A percentile compares a stretch with the other conserved stretches of the same genome.
Evolutionary conservation across 176 grass and related monocot genomes (phyloP).

Genomic region (Rhipidocladum racemiflorum): DNA sequence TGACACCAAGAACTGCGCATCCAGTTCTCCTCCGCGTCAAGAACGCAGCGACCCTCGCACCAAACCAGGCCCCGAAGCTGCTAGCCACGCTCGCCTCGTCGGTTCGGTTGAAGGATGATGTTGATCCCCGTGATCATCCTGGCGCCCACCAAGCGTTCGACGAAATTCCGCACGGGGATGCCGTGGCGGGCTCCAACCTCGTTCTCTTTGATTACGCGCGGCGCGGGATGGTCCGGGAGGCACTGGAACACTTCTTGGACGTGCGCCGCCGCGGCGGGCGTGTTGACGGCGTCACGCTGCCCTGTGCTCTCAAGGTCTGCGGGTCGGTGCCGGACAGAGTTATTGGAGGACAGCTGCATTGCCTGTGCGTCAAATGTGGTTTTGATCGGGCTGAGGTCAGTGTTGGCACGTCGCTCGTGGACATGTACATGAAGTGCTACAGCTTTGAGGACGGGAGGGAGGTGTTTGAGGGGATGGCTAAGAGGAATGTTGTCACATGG

Average conservation of each 20-base stretch:
- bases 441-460: neutral
- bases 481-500: conserved; percentile 50
- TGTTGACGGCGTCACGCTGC: conserved; percentile 7
- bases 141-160: conserved; percentile 40
- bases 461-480: conserved; percentile 44
- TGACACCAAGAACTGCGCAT: neutral
- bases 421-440: conserved; percentile 49
- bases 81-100: neutral
- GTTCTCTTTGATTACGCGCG: neutral
- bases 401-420: conserved; percentile 45
- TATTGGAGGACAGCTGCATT: conserved; percentile 52
- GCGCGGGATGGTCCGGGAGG: conserved; percentile 8
- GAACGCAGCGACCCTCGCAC: neutral
- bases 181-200: neutral
- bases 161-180: conserved; percentile 25
- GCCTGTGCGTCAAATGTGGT: conserved; percentile 38
- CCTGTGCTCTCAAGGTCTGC: conserved; percentile 29
- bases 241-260: conserved; percentile 29
- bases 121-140: neutral
- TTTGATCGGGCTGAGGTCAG: conserved; percentile 15
- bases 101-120: no score
- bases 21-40: neutral
- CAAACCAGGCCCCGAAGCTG: neutral
- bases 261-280: neutral
- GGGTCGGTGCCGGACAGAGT: conserved; percentile 21